Evolutionary conservation across 768 basidiomycete genomes (phyloP).

Genomic region (Lentinula raphanica): DNA sequence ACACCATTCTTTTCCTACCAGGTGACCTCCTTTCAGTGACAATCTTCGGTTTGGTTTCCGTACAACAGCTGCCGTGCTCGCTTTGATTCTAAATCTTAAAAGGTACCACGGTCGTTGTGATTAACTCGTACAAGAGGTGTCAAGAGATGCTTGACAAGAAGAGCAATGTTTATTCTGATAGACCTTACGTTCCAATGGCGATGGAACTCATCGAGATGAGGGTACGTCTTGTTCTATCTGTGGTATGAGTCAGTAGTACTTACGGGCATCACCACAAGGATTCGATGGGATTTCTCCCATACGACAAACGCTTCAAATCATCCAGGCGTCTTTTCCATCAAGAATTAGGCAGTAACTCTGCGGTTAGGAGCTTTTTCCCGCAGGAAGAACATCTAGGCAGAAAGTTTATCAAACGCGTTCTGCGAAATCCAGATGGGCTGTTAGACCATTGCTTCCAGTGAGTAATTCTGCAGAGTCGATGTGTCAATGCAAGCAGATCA

Average conservation of each 20-base stretch:
- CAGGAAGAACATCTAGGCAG: slow-evolving; percentile 29
- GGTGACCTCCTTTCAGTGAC: slow-evolving; percentile 18
- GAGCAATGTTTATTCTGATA: slow-evolving; percentile 31
- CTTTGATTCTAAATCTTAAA: background rate
- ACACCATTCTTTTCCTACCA: slow-evolving; percentile 2
- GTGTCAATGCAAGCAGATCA: background rate
- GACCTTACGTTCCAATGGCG: slow-evolving; percentile 32
- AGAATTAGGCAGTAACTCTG: slow-evolving; percentile 30
- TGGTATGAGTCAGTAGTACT: too few relatives aligned
- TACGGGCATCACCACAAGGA: too few relatives aligned
- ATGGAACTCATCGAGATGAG: slow-evolving; percentile 14
- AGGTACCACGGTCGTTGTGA: slow-evolving; percentile 16
- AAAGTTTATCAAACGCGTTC: slow-evolving; percentile 30
- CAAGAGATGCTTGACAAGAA: slow-evolving; percentile 20
- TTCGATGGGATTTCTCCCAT: slow-evolving; percentile 31
- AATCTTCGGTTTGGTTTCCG: slow-evolving; percentile 9
- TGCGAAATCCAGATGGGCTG: slow-evolving; percentile 26
- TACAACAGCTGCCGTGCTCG: background rate
- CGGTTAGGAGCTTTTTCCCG: slow-evolving; percentile 24
- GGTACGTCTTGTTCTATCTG: too few relatives aligned
- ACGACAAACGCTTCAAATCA: slow-evolving; percentile 31
- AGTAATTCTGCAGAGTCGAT: slow-evolving; percentile 6
- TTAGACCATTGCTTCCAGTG: slow-evolving; percentile 29
- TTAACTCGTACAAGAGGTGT: slow-evolving; percentile 15
- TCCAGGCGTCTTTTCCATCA: slow-evolving; percentile 32